Percentiles rank a stretch among this genome's conserved stretches.
phyloP scores from a whole-genome alignment of 371 early-diverging fungal genomes.

The Mucor sp. region DNA sequence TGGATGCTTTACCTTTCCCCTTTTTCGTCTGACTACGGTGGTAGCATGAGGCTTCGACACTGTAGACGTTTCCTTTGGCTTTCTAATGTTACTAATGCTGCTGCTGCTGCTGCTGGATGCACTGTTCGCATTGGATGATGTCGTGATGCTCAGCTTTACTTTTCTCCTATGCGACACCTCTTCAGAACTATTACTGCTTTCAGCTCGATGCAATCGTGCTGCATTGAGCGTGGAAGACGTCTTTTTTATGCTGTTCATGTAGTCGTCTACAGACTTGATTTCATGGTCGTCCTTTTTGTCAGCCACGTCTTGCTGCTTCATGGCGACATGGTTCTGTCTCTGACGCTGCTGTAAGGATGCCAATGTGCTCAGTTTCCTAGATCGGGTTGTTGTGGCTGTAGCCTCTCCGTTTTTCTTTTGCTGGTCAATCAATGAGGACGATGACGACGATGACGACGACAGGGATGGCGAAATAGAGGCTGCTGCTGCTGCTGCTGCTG shows the following conservation, averaged over 20 bases:
- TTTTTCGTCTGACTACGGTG: slow-evolving; percentile 27
- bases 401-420: background rate
- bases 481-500: background rate
- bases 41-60: background rate
- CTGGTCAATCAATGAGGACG: background rate
- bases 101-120: background rate
- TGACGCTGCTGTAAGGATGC: slow-evolving; percentile 18
- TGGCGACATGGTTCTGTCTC: slow-evolving; percentile 1
- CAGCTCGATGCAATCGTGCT: background rate
- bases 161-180: slow-evolving; percentile 9
- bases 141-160: slow-evolving; percentile 27
- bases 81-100: slow-evolving; percentile 1
- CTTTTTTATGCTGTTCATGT: slow-evolving; percentile 20
- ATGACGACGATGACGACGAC: background rate
- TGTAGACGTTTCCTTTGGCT: background rate
- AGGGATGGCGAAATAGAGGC: background rate
- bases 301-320: background rate
- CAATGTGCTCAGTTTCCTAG: slow-evolving; percentile 14
- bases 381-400: background rate
- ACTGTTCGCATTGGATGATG: background rate
- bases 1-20: slow-evolving; percentile 43
- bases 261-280: slow-evolving; percentile 12
- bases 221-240: background rate
- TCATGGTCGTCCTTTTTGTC: slow-evolving; percentile 4
- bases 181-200: slow-evolving; percentile 1